Base-by-base conservation (phyloP, 495 filamentous ascomycete species). In the Pyrenopolyporus hunteri region DNA sequence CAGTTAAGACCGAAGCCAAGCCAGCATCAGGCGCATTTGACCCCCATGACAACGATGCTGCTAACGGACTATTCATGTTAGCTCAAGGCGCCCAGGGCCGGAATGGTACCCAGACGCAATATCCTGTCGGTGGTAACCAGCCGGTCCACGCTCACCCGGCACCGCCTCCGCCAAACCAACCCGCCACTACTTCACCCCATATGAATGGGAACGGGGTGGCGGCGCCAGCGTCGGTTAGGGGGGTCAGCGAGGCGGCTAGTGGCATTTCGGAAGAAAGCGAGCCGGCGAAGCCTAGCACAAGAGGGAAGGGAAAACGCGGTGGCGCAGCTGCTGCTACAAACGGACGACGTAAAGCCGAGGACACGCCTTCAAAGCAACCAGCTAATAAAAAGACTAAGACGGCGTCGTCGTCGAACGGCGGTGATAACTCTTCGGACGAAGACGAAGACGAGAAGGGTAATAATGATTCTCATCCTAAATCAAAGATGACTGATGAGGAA, bases 401-500 rank as follows among this genome's bases (percentile, higher is more conserved):
- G 7, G 78, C 74, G 14, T 79, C 66, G 8, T 70, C 70, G 29
- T 43, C 70, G 29, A 74, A 70, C 51, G 67, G 68, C 13, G 64
- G 73, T 25, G 82, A 85, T 8, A 73, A 78, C 42, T 78, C 78
- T 40, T 82, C 80, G 26, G 82, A 84, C 31, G 74, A 82, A 10
- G 80, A 84, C 11, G 78, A 82, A 7, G 79, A 83, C 28, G 78
- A 82, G 47, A 80, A 78, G 29, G 63, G 63, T 10, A 80, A 43
- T 20, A 46, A 39, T 26, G 73, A 69, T 17, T 56, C 59, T 29
- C 74, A 75, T 36, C 79, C 82, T 0, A 82, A 81, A 6, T 80
- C 83, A 6, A 98, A 98, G 78, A 97, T 98, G 95, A 98, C 94
- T 9, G 94, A 98, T 63, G 94, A 98, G 70, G 94, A 98, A 76